Percentiles rank a stretch among this genome's conserved stretches.
phyloP scores from a whole-genome alignment of 352 stramenopile species.

The Phytopythium oedochilum region DNA sequence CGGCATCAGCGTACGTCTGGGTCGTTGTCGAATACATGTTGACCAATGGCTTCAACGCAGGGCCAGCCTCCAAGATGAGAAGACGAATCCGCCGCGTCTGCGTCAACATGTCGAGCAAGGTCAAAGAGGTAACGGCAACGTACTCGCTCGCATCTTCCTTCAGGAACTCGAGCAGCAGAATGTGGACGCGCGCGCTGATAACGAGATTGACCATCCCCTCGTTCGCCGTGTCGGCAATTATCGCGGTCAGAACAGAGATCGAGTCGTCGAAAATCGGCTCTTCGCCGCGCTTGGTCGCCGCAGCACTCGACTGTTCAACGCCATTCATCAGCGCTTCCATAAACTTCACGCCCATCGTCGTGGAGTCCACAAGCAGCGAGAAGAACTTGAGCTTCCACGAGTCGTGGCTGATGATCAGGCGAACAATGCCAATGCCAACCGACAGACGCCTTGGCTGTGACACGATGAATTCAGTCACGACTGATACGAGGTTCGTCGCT shows the following conservation, averaged over 20 bases:
- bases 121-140: conserved; percentile 17
- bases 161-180: conserved; percentile 61
- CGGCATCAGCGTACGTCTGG: conserved; percentile 26
- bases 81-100: conserved; percentile 61
- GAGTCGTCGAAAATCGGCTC: conserved; percentile 56
- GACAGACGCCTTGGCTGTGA: conserved; percentile 39
- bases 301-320: conserved; percentile 39
- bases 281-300: conserved; percentile 13
- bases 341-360: conserved; percentile 55
- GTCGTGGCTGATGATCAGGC: conserved; percentile 59
- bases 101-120: conserved; percentile 48
- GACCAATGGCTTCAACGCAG: conserved; percentile 49
- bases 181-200: conserved; percentile 64
- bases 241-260: conserved; percentile 51
- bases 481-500: conserved; percentile 54
- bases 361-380: conserved; percentile 61
- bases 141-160: conserved; percentile 25
- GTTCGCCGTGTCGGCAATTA: conserved; percentile 57
- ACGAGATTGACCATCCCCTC: conserved; percentile 58
- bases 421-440: conserved; percentile 64
- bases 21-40: conserved; percentile 45
- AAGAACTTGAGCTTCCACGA: conserved; percentile 77
- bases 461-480: conserved; percentile 72
- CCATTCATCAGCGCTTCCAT: conserved; percentile 54
- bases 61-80: conserved; percentile 61